Evolutionary conservation across 2,329 filamentous ascomycete species (phyloP).

Genomic region (Colletotrichum karsti): DNA sequence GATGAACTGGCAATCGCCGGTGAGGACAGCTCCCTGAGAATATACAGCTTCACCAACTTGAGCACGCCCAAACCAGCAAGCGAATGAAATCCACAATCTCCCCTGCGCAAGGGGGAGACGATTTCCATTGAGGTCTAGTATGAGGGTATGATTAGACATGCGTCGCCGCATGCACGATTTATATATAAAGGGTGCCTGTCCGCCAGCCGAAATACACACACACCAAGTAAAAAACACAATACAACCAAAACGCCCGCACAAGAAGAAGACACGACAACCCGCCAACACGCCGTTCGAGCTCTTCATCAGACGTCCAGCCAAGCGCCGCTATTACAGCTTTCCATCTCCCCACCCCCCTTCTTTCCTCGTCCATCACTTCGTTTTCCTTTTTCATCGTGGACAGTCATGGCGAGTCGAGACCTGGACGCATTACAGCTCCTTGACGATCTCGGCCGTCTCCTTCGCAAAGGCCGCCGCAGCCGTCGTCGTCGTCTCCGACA

Average conservation of each 20-base stretch:
- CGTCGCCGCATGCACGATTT: slow-evolving; percentile 17
- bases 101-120: background rate
- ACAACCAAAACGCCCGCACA: slow-evolving; percentile 12
- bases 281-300: slow-evolving; percentile 25
- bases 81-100: slow-evolving; percentile 5
- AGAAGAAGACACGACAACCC: background rate
- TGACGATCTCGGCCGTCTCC: slow-evolving; percentile 38
- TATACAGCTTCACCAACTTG: slow-evolving; percentile 55
- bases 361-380: slow-evolving; percentile 2
- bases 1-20: slow-evolving; percentile 60
- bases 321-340: slow-evolving; percentile 4
- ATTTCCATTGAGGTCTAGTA: slow-evolving; percentile 11
- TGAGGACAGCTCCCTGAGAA: slow-evolving; percentile 68
- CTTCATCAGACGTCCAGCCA: slow-evolving; percentile 22
- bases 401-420: background rate
- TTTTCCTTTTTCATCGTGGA: background rate
- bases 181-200: background rate
- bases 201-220: slow-evolving; percentile 18
- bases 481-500: slow-evolving; percentile 17
- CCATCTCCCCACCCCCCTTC: background rate
- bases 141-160: slow-evolving; percentile 29
- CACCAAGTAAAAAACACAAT: slow-evolving; percentile 8
- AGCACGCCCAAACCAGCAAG: background rate
- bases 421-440: slow-evolving; percentile 47
- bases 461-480: slow-evolving; percentile 26